phyloP scores from a whole-genome alignment of 1,139 yeast species.

The Candida neerlandica region DNA sequence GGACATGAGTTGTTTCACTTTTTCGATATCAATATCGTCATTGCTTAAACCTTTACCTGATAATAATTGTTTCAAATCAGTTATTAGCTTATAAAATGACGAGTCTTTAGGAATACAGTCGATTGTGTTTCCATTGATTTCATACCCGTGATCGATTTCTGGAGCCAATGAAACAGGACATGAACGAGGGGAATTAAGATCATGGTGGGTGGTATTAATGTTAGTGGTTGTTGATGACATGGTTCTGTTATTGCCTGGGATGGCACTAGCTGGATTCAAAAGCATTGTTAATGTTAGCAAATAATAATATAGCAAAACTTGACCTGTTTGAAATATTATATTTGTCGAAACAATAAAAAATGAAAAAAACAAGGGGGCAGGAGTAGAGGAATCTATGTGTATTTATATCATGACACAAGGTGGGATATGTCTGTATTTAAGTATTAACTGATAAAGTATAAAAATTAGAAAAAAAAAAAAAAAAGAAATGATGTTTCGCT shows the following conservation, averaged over 20 bases:
- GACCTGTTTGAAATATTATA: too few species aligned
- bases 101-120: conserved; percentile 14
- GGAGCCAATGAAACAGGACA: conserved; percentile 8
- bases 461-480: not conserved
- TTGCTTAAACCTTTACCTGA: conserved; percentile 40
- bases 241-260: conserved; percentile 4
- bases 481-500: not conserved
- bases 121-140: conserved; percentile 16
- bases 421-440: not conserved
- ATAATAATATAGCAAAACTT: not conserved
- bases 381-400: too few species aligned
- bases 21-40: conserved; percentile 58
- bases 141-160: conserved; percentile 14
- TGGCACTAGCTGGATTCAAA: conserved; percentile 12
- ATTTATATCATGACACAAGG: not conserved
- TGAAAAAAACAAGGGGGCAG: not conserved
- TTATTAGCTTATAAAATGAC: conserved; percentile 21
- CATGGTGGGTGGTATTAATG: conserved; percentile 3
- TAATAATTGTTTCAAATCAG: conserved; percentile 32
- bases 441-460: not conserved
- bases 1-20: conserved; percentile 50
- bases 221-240: too few species aligned
- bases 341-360: too few species aligned
- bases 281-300: conserved; percentile 11
- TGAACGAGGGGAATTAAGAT: conserved; percentile 6